Percentiles rank a stretch among this genome's conserved stretches.
Evolutionary conservation across 345 rosid species (phyloP).

Genomic region (Zanthoxylum bungeanum): DNA sequence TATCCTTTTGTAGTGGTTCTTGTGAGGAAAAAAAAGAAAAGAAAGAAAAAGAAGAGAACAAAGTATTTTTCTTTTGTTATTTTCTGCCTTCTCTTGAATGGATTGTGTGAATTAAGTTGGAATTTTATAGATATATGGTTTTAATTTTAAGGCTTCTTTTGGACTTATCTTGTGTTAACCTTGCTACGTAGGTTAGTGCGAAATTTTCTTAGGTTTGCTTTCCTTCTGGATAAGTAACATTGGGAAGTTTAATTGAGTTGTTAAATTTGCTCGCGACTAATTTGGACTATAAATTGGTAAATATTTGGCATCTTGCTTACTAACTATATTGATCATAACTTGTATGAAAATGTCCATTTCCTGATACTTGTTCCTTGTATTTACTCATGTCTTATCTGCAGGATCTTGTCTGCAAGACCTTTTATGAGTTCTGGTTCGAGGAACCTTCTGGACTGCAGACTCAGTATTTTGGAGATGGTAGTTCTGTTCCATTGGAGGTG

Average conservation of each 20-base stretch:
- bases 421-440: conserved; percentile 98
- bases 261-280: background rate
- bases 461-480: conserved; percentile 67
- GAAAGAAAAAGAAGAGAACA: background rate
- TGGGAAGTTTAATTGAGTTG: background rate
- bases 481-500: conserved; percentile 88
- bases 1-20: background rate
- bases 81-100: background rate
- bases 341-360: background rate
- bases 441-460: conserved; percentile 76
- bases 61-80: background rate
- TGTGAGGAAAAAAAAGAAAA: background rate
- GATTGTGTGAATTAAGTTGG: background rate
- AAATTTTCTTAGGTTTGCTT: background rate
- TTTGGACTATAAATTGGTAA: background rate
- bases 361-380: background rate
- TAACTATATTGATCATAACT: background rate
- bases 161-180: background rate
- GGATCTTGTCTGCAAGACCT: conserved; percentile 99
- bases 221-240: background rate
- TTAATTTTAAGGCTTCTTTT: background rate
- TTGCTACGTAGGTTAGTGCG: background rate
- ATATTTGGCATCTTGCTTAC: background rate
- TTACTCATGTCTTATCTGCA: conserved; percentile 27
- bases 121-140: background rate